Evolutionary conservation across 805 yeast genomes (phyloP).

Genomic region (Saccharomycopsis babjevae): DNA sequence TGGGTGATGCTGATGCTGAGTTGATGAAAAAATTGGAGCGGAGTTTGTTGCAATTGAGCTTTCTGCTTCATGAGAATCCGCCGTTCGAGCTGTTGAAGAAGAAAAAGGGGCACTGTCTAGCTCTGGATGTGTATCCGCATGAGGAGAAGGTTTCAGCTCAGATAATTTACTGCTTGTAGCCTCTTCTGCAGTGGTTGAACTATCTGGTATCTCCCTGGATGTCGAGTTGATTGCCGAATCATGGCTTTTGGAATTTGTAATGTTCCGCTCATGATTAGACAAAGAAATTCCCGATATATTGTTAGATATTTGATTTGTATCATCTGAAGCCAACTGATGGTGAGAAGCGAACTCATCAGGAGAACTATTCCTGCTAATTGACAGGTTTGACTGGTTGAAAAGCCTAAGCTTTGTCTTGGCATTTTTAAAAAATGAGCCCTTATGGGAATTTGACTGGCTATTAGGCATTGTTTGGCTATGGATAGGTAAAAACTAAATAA

Average conservation of each 20-base stretch:
- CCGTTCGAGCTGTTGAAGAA: not conserved
- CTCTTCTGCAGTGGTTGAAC: no score
- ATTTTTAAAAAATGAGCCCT: conserved; percentile 10
- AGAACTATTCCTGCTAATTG: not conserved
- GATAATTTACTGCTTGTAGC: no score
- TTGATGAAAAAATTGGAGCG: not conserved
- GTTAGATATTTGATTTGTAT: conserved; percentile 2
- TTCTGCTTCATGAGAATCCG: conserved; percentile 15
- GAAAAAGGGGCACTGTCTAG: not conserved
- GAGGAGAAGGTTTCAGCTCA: not conserved
- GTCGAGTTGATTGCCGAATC: not conserved
- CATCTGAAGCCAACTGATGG: conserved; percentile 5
- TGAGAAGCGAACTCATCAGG: not conserved
- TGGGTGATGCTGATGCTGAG: not conserved
- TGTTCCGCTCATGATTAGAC: conserved; percentile 1
- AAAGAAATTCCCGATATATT: not conserved
- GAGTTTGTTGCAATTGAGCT: not conserved
- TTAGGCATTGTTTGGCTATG: not conserved
- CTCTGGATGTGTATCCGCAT: not conserved
- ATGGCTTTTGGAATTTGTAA: conserved; percentile 10
- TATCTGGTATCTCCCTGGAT: no score
- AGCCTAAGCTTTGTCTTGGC: conserved; percentile 14
- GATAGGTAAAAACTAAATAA: no score
- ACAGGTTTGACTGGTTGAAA: conserved; percentile 10
- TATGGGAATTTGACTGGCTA: not conserved